Percentiles rank a stretch among this genome's conserved stretches.
Evolutionary conservation across 495 filamentous ascomycete species (phyloP).

Genomic region (Cercophora scortea): DNA sequence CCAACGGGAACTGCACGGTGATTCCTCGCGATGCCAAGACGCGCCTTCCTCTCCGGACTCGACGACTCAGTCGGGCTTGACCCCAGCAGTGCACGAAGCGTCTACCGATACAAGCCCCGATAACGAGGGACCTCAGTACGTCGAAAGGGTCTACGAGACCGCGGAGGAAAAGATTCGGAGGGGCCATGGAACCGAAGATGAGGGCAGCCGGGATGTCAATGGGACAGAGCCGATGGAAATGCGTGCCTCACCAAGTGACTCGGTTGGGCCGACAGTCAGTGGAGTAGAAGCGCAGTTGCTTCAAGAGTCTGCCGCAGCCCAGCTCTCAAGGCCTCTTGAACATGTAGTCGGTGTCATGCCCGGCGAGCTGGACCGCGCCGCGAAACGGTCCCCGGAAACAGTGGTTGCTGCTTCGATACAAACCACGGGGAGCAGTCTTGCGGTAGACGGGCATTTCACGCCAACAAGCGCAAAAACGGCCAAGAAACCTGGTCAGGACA

Average conservation of each 20-base stretch:
- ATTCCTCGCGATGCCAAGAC: conserved; percentile 22
- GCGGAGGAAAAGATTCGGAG: neutral
- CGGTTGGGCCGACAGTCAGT: conserved; percentile 3
- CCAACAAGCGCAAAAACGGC: too few species aligned
- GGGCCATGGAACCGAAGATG: conserved; percentile 2
- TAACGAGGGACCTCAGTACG: conserved; percentile 37
- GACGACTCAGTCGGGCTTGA: conserved; percentile 32
- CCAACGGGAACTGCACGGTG: conserved; percentile 5
- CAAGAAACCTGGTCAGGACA: too few species aligned
- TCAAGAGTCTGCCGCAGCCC: conserved; percentile 29
- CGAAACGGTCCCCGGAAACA: too few species aligned
- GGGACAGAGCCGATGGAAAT: conserved; percentile 2
- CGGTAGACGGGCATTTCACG: too few species aligned
- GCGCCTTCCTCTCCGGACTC: conserved; percentile 37
- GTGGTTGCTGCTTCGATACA: too few species aligned
- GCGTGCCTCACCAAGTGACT: conserved; percentile 5
- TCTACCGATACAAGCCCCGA: conserved; percentile 49
- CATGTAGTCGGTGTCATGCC: neutral
- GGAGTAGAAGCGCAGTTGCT: conserved; percentile 34
- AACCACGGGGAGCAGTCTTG: too few species aligned
- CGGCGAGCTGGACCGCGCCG: too few species aligned
- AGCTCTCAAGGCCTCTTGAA: conserved; percentile 1
- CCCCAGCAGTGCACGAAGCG: conserved; percentile 31
- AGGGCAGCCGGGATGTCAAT: conserved; percentile 3
- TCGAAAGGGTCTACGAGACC: conserved; percentile 26